phyloP scores from a whole-genome alignment of 768 basidiomycete genomes.

The Naematelia aurantialba region DNA sequence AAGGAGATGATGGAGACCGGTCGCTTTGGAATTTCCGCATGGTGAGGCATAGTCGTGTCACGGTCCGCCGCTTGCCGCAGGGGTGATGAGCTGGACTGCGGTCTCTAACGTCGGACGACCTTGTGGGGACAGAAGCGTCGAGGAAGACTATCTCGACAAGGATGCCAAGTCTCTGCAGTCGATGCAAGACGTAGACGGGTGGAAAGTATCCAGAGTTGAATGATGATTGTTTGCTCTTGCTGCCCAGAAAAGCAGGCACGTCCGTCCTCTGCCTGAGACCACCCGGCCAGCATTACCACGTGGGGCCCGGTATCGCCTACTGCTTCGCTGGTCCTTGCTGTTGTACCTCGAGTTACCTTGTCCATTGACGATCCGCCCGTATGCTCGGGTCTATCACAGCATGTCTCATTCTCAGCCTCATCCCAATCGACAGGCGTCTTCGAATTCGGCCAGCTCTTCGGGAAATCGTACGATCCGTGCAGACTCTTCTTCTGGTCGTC shows the following conservation, averaged over 20 bases:
- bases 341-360: too few species aligned
- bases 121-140: too few species aligned
- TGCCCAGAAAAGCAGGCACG: not conserved
- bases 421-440: not conserved
- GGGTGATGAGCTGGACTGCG: too few species aligned
- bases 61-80: too few species aligned
- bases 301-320: not conserved
- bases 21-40: not conserved
- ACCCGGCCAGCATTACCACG: not conserved
- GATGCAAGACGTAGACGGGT: not conserved
- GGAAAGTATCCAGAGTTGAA: not conserved
- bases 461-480: not conserved
- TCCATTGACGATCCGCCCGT: too few species aligned
- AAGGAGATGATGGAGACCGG: slow-evolving; percentile 9
- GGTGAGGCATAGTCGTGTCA: not conserved
- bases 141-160: not conserved
- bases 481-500: not conserved
- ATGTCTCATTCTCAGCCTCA: not conserved
- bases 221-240: not conserved
- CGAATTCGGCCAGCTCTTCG: too few species aligned
- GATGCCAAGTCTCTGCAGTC: not conserved
- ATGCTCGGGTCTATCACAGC: not conserved
- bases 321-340: not conserved
- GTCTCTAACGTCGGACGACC: too few species aligned
- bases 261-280: not conserved